Percentiles rank a stretch among this genome's conserved stretches.
phyloP scores from a whole-genome alignment of 306 rosid genomes.

The Malus domestica region DNA sequence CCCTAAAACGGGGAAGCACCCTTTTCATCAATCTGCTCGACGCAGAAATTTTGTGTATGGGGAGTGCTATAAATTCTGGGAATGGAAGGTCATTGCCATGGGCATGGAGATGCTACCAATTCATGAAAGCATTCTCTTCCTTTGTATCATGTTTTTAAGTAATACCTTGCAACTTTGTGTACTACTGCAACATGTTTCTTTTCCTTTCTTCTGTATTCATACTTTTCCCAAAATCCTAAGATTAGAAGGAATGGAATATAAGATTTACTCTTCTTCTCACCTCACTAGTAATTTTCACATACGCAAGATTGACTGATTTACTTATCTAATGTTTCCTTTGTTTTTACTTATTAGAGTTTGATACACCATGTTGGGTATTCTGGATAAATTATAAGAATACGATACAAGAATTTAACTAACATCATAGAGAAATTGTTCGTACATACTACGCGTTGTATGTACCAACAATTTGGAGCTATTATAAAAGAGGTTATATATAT shows the following conservation, averaged over 20 bases:
- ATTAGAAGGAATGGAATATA: too few species aligned
- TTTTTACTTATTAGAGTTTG: too few species aligned
- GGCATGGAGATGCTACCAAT: conserved; percentile 27
- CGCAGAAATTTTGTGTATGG: conserved; percentile 32
- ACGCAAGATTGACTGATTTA: too few species aligned
- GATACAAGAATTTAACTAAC: not conserved
- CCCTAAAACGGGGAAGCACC: conserved; percentile 42
- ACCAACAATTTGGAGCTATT: too few species aligned
- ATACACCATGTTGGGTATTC: too few species aligned
- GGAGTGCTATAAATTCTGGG: conserved; percentile 36
- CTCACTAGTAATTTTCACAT: too few species aligned
- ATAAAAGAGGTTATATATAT: not conserved
- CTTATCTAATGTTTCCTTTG: too few species aligned
- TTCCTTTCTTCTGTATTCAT: too few species aligned
- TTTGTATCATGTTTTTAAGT: conserved; percentile 29
- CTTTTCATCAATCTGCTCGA: conserved; percentile 28
- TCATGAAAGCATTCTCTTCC: conserved; percentile 15
- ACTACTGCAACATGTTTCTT: not conserved
- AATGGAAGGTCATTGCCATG: conserved; percentile 54
- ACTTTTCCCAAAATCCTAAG: not conserved
- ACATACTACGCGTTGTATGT: not conserved
- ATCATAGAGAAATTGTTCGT: not conserved
- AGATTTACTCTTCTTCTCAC: not conserved
- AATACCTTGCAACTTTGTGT: conserved; percentile 38
- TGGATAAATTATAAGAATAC: not conserved